Base-by-base conservation (phyloP, 2,329 filamentous ascomycete genomes). In the Aureobasidium sp. region DNA sequence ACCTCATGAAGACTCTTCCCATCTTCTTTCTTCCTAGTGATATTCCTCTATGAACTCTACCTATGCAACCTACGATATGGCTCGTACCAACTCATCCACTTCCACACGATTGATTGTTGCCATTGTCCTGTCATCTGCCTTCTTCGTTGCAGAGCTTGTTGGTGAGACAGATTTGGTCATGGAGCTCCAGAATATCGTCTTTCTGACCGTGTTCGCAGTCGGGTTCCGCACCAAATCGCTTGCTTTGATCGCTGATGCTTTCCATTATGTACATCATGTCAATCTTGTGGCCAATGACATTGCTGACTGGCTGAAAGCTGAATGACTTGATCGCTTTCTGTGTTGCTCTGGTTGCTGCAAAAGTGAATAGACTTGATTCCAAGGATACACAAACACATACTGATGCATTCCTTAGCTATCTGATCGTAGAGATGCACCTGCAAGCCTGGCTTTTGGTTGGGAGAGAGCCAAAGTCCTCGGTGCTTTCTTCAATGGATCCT, bases 401-500 rank as follows among this genome's bases (percentile, higher is more conserved):
- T 68, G 61, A 68, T 48, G 65, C 8, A 17, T n/a, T 14, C 22
- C 8, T 41, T 25, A 42, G 85, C 73, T 87, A 62, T 80, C 85
- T 22, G 81, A 87, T 65, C 76, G 79, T 45, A 75, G 77, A 48
- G 74, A 81, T 5, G 82, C 82, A 1, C 86, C 87, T 0, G 78
- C 82, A 64, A 78, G 78, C 11, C 78, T 89, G 17, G 84, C 87
- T 0, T 91, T 89, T 67, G 88, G 88, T n/a, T 91, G 87, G 88
- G 86, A 89, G 62, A 81, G 89, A 36, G 87, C 88, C 17, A 82
- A 84, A n/a, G 72, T 91, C 1, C 77, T 92, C 0, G 88, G 88
- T 5, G 87, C 87, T 25, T 92, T 92, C 73, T 92, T 91, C 79
- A 92, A 92, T 68, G 88, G 88, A 15, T 85, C 87, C 1, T 89